Evolutionary conservation across 192 early-diverging fungal species (phyloP).

Genomic region (Coemansia sp.): DNA sequence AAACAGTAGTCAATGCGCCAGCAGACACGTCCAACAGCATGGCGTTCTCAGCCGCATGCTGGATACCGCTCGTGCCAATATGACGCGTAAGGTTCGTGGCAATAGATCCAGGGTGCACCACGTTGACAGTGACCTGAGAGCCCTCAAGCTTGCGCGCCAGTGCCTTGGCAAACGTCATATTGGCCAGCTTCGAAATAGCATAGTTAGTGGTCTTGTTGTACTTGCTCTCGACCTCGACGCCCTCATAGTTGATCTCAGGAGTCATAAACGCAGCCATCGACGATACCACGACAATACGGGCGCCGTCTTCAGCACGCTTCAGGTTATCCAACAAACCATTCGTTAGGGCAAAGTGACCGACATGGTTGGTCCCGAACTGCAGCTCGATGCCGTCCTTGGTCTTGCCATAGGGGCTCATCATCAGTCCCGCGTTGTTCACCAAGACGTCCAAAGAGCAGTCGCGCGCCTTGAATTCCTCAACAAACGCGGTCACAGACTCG

Average conservation of each 20-base stretch:
- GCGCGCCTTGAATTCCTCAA: constrained; percentile 33
- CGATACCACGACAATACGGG: constrained; percentile 37
- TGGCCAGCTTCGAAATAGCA: constrained; percentile 48
- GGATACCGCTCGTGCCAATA: constrained; percentile 9
- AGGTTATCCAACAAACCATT: constrained; percentile 29
- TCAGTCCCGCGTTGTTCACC: constrained; percentile 62
- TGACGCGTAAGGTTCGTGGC: constrained; percentile 27
- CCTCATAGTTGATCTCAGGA: constrained; percentile 21
- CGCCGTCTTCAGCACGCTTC: constrained; percentile 20
- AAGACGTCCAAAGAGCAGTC: constrained; percentile 33
- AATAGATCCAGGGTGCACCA: constrained; percentile 36
- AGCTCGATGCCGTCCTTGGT: constrained; percentile 66
- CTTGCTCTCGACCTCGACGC: constrained; percentile 10
- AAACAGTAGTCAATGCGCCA: constrained; percentile 38
- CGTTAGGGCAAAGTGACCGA: constrained; percentile 59
- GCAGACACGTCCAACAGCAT: constrained; percentile 15
- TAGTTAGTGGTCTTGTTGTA: constrained; percentile 37
- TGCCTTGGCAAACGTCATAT: constrained; percentile 34
- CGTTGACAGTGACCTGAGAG: constrained; percentile 21
- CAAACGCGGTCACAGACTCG: constrained; percentile 45
- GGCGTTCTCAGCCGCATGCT: constrained; percentile 5
- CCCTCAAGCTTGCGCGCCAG: constrained; percentile 40
- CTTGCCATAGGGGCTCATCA: constrained; percentile 59
- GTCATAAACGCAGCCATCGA: constrained; percentile 44
- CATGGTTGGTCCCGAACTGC: constrained; percentile 70